Conservation (phyloP, 352 stramenopile species). For the Phytopythium mirpurense region DNA sequence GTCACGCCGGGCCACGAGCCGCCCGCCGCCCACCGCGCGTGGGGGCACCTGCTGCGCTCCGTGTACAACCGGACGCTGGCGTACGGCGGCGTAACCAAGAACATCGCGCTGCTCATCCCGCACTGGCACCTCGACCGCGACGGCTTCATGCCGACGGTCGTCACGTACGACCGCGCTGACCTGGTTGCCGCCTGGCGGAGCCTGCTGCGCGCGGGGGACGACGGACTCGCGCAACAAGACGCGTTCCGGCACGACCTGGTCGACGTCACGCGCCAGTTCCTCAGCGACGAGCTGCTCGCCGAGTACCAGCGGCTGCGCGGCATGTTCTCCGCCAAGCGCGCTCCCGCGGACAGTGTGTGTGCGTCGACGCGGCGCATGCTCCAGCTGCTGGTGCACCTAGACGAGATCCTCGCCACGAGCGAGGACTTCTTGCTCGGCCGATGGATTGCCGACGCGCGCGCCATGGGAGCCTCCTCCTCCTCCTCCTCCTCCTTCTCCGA, state of each 20-base stretch:
- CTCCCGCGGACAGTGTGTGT: conserved; percentile 26
- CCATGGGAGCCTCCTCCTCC: conserved; percentile 26
- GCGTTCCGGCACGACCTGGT: conserved; percentile 75
- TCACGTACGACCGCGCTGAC: conserved; percentile 68
- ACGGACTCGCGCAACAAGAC: conserved; percentile 34
- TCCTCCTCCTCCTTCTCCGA: no score
- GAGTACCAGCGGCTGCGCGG: conserved; percentile 57
- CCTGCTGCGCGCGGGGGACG: conserved; percentile 36
- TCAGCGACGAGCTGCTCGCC: conserved; percentile 58
- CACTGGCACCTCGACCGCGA: conserved; percentile 60
- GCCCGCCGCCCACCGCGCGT: conserved; percentile 25
- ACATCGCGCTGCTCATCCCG: conserved; percentile 55
- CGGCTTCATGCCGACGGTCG: conserved; percentile 67
- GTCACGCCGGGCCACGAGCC: background rate
- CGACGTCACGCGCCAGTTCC: conserved; percentile 70
- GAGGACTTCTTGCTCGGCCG: conserved; percentile 66
- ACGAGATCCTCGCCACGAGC: conserved; percentile 60
- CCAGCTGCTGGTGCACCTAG: conserved; percentile 41
- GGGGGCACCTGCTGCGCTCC: conserved; percentile 42
- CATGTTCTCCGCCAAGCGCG: conserved; percentile 31
- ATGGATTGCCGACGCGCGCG: conserved; percentile 59
- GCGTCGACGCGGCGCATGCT: conserved; percentile 40
- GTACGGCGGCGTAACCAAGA: conserved; percentile 74
- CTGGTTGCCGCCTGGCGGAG: conserved; percentile 52
- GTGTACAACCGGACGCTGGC: conserved; percentile 71